Conservation (phyloP, 176 grass and related monocot species). For the Aegilops umbellulata region DNA sequence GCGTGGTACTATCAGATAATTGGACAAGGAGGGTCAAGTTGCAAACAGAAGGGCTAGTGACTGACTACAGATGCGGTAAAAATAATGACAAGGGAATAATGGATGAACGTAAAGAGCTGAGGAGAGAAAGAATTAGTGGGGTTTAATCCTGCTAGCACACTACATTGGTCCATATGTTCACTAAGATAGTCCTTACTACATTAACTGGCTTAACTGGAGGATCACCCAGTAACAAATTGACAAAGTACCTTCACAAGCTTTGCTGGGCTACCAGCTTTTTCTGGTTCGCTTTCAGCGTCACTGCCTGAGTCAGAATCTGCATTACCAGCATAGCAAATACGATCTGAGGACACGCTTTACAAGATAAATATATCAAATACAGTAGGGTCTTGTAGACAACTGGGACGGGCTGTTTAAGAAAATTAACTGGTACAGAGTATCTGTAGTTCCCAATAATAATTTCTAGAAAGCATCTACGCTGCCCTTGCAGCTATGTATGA, state of each 20-base stretch:
- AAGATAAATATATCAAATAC: not conserved
- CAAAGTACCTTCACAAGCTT: conserved; percentile 56
- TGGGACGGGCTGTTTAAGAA: not conserved
- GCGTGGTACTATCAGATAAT: not conserved
- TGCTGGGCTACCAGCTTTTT: conserved; percentile 53
- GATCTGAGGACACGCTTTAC: conserved; percentile 15
- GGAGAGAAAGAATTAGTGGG: not conserved
- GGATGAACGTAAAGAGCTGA: not conserved
- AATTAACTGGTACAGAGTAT: not conserved
- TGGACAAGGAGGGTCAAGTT: not conserved
- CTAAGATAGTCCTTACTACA: not conserved
- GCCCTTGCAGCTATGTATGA: not conserved
- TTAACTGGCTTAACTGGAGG: not conserved
- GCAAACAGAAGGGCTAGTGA: not conserved
- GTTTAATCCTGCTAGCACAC: not conserved
- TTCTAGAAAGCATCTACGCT: not conserved
- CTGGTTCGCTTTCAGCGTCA: conserved; percentile 64
- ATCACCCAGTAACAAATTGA: conserved; percentile 6
- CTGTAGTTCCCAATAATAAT: not conserved
- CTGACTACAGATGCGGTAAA: not conserved
- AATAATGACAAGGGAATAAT: not conserved
- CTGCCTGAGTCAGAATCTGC: conserved; percentile 87
- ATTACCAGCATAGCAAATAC: conserved; percentile 30
- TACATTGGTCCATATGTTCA: not conserved
- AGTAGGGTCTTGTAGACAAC: not conserved